Evolutionary conservation across 352 stramenopile species (phyloP).

Genomic region (Elongisporangium anandrum): DNA sequence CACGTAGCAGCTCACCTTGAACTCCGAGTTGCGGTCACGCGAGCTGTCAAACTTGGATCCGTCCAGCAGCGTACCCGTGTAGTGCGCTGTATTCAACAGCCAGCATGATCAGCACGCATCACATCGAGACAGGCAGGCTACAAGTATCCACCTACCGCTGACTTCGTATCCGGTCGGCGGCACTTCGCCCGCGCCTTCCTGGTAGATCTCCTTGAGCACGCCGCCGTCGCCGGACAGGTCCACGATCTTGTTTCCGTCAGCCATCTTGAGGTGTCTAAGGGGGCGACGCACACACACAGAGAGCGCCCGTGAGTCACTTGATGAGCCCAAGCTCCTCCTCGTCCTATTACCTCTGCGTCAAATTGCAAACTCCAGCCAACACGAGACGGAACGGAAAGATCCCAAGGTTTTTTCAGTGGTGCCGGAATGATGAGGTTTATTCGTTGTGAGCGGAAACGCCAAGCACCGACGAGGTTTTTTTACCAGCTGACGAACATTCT

Average conservation of each 20-base stretch:
- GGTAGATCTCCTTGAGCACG: conserved; percentile 90
- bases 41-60: conserved; percentile 95
- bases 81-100: conserved; percentile 74
- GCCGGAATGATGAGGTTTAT: not conserved
- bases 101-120: conserved; percentile 3
- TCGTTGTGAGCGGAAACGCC: not conserved
- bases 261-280: conserved; percentile 15
- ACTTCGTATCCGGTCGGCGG: conserved; percentile 80
- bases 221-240: conserved; percentile 88
- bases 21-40: conserved; percentile 81
- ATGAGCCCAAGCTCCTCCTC: not conserved
- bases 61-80: conserved; percentile 94
- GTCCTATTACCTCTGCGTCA: not conserved
- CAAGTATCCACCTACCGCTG: conserved; percentile 35
- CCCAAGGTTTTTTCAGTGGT: not conserved
- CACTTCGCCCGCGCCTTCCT: conserved; percentile 82
- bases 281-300: not conserved
- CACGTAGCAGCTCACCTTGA: conserved; percentile 42
- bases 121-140: not conserved
- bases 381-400: too few species aligned
- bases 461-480: not conserved
- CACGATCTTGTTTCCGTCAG: conserved; percentile 37
- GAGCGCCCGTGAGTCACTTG: too few species aligned
- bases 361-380: not conserved
- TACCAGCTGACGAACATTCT: not conserved